Conservation (phyloP, 2,329 filamentous ascomycete genomes). For the Cladosporium sp. region DNA sequence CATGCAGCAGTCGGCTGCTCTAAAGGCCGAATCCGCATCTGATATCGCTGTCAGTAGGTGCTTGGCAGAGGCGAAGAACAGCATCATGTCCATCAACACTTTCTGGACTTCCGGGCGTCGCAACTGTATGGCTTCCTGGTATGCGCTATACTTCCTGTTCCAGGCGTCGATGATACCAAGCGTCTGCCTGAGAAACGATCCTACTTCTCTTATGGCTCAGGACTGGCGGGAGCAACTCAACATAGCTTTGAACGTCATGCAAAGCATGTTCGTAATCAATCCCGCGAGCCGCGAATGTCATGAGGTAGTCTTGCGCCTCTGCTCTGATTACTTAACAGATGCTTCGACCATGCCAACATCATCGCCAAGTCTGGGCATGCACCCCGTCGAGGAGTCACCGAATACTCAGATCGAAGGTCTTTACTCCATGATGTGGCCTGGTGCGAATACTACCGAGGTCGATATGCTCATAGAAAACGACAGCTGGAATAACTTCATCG, state of each 20-base stretch:
- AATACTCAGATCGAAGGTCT: slow-evolving; percentile 43
- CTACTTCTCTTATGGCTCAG: slow-evolving; percentile 32
- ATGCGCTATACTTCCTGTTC: slow-evolving; percentile 48
- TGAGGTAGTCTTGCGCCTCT: slow-evolving; percentile 40
- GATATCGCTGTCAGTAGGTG: slow-evolving; percentile 35
- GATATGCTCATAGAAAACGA: slow-evolving; percentile 23
- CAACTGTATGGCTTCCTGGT: slow-evolving; percentile 43
- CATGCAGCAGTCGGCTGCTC: slow-evolving; percentile 10
- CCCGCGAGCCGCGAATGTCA: slow-evolving; percentile 41
- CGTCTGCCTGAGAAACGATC: slow-evolving; percentile 45
- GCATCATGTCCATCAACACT: slow-evolving; percentile 36
- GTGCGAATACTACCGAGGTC: slow-evolving; percentile 23
- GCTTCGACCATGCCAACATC: neutral
- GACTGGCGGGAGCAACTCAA: slow-evolving; percentile 42
- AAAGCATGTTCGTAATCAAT: slow-evolving; percentile 37
- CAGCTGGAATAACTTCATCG: slow-evolving; percentile 18
- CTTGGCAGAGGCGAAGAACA: slow-evolving; percentile 39
- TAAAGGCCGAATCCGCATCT: slow-evolving; percentile 5
- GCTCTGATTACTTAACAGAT: slow-evolving; percentile 32
- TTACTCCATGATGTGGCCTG: slow-evolving; percentile 47
- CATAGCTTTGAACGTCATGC: slow-evolving; percentile 35
- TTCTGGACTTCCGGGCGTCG: slow-evolving; percentile 39
- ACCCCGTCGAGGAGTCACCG: slow-evolving; percentile 34
- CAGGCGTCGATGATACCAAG: slow-evolving; percentile 48
- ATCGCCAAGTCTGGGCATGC: neutral